Evolutionary conservation across 495 filamentous ascomycete genomes (phyloP), one percentile per base, ranked within the genome.

Genomic region (Tetracladium marchalianum): DNA sequence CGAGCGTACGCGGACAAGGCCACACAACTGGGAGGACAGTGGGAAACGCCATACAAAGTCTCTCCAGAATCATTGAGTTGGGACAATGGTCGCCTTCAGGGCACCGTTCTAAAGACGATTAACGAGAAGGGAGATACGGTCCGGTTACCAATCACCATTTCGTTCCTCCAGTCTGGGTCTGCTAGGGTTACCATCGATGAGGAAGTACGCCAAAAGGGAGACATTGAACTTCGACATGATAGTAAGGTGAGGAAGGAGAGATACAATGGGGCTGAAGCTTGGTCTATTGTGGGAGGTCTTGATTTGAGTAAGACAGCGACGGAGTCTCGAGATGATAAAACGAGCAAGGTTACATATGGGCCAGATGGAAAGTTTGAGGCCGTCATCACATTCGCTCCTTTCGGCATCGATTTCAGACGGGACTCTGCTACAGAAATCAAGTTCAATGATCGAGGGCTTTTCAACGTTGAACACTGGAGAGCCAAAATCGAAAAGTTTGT

Each of bases 401-500:
- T 97, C 56, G 72, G 70, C 9, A 72, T 95, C 41, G 80, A 92
- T 13, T 97, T 98, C 62, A 78, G 85, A 58, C 72, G 89, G 34
- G 84, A 89, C 51, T 87, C 81, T 12, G 66, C 78, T 51, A 82
- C 80, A n/a, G 85, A 97, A 42, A 74, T 96, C 47, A 83, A 84
- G 54, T 69, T 98, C 55, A 97, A 97, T 62, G 80, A 89, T 50
- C 78, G 82, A 11, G 90, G 89, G 5, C 63, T 92, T 47, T 56
- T 97, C 64, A 97, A 95, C 53, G 60, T 97, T 57, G 92, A 98
- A 61, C 93, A 97, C 60, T 98, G 92, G 92, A 75, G 92, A 49
- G 75, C 82, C 6, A 96, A 95, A 74, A 67, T 85, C 6, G 90
- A 95, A 41, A 72, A 76, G 56, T 24, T 37, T 9, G 51, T 42